Base-by-base conservation (phyloP, 2,329 filamentous ascomycete genomes). In the Aaosphaeria arxii region DNA sequence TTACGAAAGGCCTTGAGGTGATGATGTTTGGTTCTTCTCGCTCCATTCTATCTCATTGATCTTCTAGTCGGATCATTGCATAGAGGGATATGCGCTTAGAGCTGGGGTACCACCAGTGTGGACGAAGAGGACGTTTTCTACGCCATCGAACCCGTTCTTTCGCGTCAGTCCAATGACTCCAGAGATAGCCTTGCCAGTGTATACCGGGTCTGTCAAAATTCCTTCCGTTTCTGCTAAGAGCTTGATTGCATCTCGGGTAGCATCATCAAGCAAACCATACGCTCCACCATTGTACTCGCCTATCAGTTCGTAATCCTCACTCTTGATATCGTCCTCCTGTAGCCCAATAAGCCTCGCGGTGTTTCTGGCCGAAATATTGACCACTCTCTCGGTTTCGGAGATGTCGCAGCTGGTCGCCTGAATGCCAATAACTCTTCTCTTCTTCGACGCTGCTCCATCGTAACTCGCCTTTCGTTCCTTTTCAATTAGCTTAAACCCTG, bases 181-280 rank as follows among this genome's bases (percentile, higher is more conserved):
- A 4, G 85, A 85, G 65, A 89, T 71, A 56, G 82, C 87, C 78
- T 89, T 89, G 1, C 87, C 87, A 70, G 88, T 86, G 59, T 89
- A 89, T 1, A 89, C 86, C 0, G 86, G 86, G 61, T 89, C 86
- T 0, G 85, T 89, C 53, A 89, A 86, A 57, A 89, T 84, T 0
- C 80, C 86, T 71, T 89, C 87, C 1, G 82, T 87, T 49, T 74
- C 67, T 0, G 86, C 86, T 5, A 82, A 84, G 61, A 87, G 84
- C 65, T 79, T 79, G 63, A 89, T 89, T 0, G 85, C 86, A 31
- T 83, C 83, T 43, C 85, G 77, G 1, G 86, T 89, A 58, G 73
- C 72, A 63, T 81, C 71, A 55, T 87, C 83, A 0, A 85, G 84
- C 48, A 88, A 77, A 2, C 86, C 87, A 64, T 89, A 89, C 5